phyloP scores from a whole-genome alignment of 768 basidiomycete genomes.

The Leccinum uliginosum region DNA sequence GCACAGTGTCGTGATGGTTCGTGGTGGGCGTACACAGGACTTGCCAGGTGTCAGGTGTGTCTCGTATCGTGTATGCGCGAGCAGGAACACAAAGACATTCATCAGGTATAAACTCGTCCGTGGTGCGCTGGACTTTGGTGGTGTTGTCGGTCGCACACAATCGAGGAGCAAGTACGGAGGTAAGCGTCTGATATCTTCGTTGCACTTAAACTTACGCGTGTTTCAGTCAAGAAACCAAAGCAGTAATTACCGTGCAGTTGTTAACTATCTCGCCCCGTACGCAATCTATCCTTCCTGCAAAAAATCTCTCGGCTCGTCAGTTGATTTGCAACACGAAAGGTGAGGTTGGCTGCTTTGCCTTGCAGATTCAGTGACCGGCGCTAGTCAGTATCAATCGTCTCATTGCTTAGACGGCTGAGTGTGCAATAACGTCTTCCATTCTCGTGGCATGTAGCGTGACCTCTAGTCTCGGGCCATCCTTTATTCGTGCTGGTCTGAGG shows the following conservation, averaged over 20 bases:
- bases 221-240: slow-evolving; percentile 86
- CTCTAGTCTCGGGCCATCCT: too few relatives aligned
- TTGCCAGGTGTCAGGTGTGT: slow-evolving; percentile 92
- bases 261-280: not conserved
- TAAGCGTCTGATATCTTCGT: slow-evolving; percentile 31
- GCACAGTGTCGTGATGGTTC: slow-evolving; percentile 91
- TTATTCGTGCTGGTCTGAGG: too few relatives aligned
- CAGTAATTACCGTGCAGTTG: slow-evolving; percentile 35
- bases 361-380: too few relatives aligned
- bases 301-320: not conserved
- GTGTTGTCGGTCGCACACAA: slow-evolving; percentile 77
- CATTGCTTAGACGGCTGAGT: not conserved
- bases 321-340: not conserved
- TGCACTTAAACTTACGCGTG: slow-evolving; percentile 7
- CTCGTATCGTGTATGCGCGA: not conserved
- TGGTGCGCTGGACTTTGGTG: slow-evolving; percentile 87
- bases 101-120: slow-evolving; percentile 90
- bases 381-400: not conserved
- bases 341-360: too few relatives aligned
- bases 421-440: too few relatives aligned
- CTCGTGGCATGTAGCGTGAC: too few relatives aligned
- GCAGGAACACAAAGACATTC: slow-evolving; percentile 1
- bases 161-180: slow-evolving; percentile 92
- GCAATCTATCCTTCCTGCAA: not conserved
- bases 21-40: slow-evolving; percentile 96